Evolutionary conservation across 306 rosid genomes (phyloP), one percentile per base, ranked within the genome.

Genomic region (Alnus glutinosa): DNA sequence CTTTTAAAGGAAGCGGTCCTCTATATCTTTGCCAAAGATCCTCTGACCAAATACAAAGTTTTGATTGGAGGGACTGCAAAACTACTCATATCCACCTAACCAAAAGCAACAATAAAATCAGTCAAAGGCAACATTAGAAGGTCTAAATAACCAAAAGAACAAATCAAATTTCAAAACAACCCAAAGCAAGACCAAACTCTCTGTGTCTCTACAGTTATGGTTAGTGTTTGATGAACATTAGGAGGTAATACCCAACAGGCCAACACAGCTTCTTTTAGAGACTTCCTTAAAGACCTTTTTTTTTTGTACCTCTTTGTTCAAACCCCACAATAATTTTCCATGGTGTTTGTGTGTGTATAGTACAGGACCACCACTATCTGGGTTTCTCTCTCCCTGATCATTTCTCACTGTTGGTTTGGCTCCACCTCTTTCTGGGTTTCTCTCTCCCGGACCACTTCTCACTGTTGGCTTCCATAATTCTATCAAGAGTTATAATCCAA

Each of bases 201-300:
- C 9, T 52, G 47, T 34, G 1, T 55, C 62, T 37, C 28, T 44
- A 66, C 58, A 46, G 30, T 51, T 47, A 23, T 7, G 11, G 18
- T 19, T 13, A 1, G 47, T 9, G 83, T 75, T 51, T 42, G 81
- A 74, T 61, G 81, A 39, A 48, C 28, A 15, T 49, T 55, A 46
- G 78, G 77, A n/a, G 78, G 75, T 46, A 63, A 63, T 73, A 8
- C 42, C 55, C 52, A 39, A 47, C 63, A 23, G 9, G 61, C 19
- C 81, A 73, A 47, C 79, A 30, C 72, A 75, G 46, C 83, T 66
- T 77, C 85, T 79, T 64, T 34, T 34, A 55, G 69, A 66, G 50
- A 55, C 79, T 82, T 10, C 85, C 81, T 9, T 14, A 80, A 71
- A 54, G 82, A 74, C 83, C 77, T 70, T 71, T 84, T 48, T 57